Evolutionary conservation across 495 filamentous ascomycete genomes (phyloP).

Genomic region (Pyrenopolyporus hunteri): DNA sequence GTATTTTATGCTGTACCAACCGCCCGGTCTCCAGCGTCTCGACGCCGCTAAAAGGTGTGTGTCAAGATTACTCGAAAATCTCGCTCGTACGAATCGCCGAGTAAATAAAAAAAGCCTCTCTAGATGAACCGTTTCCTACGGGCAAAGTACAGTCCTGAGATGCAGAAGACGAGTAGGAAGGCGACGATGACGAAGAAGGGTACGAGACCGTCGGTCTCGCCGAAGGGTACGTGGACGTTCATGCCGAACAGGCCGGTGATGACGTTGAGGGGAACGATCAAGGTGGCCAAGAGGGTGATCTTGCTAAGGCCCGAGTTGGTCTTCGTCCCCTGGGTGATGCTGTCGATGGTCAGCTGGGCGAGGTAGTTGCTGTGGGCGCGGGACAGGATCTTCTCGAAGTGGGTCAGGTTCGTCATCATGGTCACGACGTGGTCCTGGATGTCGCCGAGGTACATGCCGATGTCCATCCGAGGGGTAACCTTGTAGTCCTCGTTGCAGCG

Average conservation of each 20-base stretch:
- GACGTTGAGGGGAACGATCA: conserved; percentile 95
- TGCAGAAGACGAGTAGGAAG: conserved; percentile 64
- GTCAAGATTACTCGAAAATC: too few relatives aligned
- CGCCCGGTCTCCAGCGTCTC: too few relatives aligned
- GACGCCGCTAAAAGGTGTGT: too few relatives aligned
- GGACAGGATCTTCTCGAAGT: conserved; percentile 97
- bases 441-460: conserved; percentile 93
- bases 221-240: conserved; percentile 87
- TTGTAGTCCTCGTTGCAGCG: conserved; percentile 96
- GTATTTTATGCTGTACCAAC: too few relatives aligned
- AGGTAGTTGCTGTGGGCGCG: conserved; percentile 96
- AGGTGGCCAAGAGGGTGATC: conserved; percentile 92
- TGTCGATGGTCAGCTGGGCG: conserved; percentile 91
- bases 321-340: conserved; percentile 77
- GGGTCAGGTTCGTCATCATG: conserved; percentile 94
- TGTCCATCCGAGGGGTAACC: conserved; percentile 91
- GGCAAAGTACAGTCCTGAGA: conserved; percentile 52
- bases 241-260: conserved; percentile 96
- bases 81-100: too few relatives aligned
- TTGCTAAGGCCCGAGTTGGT: conserved; percentile 88
- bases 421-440: conserved; percentile 99
- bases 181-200: conserved; percentile 87
- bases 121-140: conserved; percentile 36
- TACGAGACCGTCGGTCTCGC: conserved; percentile 55
- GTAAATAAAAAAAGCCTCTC: too few relatives aligned